Evolutionary conservation across 371 early-diverging fungal species (phyloP).

Genomic region (Lichtheimia hyalospora): DNA sequence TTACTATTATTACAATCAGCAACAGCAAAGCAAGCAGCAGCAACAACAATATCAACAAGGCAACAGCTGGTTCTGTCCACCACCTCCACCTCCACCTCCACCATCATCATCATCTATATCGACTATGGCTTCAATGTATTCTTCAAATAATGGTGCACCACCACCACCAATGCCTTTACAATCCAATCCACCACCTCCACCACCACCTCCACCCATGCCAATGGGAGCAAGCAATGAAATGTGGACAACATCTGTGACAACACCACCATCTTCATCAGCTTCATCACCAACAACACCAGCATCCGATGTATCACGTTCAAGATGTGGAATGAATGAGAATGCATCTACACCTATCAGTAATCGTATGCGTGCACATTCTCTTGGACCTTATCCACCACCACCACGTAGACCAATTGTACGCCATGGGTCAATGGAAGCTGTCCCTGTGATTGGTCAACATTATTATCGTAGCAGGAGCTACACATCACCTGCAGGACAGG

Average conservation of each 20-base stretch:
- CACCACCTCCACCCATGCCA: conserved; percentile 19
- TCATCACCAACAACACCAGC: conserved; percentile 18
- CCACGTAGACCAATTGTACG: conserved; percentile 8
- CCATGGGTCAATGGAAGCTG: conserved; percentile 10
- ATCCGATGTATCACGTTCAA: background rate
- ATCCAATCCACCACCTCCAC: conserved; percentile 23
- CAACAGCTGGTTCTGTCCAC: conserved; percentile 16
- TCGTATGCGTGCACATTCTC: conserved; percentile 38
- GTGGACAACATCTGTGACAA: conserved; percentile 7
- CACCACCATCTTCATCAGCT: conserved; percentile 27
- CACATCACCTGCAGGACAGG: conserved; percentile 16
- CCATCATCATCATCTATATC: conserved; percentile 2
- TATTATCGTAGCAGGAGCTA: conserved; percentile 21
- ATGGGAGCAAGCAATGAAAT: background rate
- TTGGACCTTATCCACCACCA: conserved; percentile 36
- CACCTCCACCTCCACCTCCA: conserved; percentile 9
- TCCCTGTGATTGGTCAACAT: background rate
- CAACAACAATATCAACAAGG: conserved; percentile 10
- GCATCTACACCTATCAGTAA: conserved; percentile 16
- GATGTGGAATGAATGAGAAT: conserved; percentile 5
- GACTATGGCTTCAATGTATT: background rate
- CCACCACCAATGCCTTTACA: conserved; percentile 15
- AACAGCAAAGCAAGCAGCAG: conserved; percentile 24
- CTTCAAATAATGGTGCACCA: conserved; percentile 1
- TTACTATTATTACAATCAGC: conserved; percentile 49